Evolutionary conservation across 371 early-diverging fungal species (phyloP).

Genomic region (Apophysomyces elegans): DNA sequence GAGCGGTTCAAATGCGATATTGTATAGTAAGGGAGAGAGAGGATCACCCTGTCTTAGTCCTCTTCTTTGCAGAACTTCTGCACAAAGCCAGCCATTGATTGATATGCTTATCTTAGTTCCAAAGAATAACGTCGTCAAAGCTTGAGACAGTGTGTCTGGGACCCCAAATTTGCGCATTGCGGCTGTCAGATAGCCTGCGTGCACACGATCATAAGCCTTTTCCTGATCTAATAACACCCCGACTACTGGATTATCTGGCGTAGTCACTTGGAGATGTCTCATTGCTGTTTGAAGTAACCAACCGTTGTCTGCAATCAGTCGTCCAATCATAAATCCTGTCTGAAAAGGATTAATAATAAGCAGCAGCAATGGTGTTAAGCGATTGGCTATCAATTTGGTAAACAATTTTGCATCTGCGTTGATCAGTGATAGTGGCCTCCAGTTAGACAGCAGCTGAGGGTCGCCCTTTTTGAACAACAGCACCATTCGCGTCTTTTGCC

Average conservation of each 20-base stretch:
- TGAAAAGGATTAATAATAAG: slow-evolving; percentile 15
- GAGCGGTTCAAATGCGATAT: background rate
- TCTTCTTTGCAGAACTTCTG: slow-evolving; percentile 15
- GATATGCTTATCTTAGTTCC: slow-evolving; percentile 3
- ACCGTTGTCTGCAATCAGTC: slow-evolving; percentile 22
- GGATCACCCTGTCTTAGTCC: slow-evolving; percentile 33
- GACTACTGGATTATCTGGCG: background rate
- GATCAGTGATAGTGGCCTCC: slow-evolving; percentile 30
- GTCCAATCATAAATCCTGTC: slow-evolving; percentile 21
- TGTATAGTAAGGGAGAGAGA: slow-evolving; percentile 2
- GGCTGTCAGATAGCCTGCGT: slow-evolving; percentile 23
- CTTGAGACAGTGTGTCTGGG: background rate
- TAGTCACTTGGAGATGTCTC: no score
- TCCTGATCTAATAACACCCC: slow-evolving; percentile 19
- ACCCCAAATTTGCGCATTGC: slow-evolving; percentile 13
- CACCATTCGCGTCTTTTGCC: no score
- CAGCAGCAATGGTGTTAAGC: background rate
- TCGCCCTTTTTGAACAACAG: no score
- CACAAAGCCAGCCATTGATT: slow-evolving; percentile 21
- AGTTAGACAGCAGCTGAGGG: slow-evolving; percentile 18
- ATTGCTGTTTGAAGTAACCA: background rate
- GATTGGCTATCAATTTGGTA: background rate
- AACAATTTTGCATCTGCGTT: background rate
- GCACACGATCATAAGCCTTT: slow-evolving; percentile 28
- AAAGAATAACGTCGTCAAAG: slow-evolving; percentile 21